Conservation (phyloP, 306 rosid species). For the Aeschynomene evenia region DNA sequence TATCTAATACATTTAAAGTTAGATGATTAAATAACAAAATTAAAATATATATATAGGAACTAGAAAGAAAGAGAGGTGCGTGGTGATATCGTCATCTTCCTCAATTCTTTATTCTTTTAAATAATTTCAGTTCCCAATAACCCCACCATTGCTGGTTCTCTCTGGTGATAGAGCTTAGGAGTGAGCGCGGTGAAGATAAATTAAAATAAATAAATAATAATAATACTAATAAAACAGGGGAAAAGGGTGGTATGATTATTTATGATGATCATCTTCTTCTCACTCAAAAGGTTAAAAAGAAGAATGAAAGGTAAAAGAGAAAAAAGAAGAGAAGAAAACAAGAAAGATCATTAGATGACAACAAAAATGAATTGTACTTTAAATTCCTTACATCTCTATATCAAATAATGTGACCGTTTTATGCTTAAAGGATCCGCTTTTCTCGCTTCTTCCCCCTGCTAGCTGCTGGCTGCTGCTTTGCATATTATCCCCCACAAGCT, state of each 20-base stretch:
- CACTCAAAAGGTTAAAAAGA: constrained; percentile 18
- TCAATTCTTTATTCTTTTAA: constrained; percentile 39
- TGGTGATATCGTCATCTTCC: constrained; percentile 50
- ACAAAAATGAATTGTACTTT: constrained; percentile 44
- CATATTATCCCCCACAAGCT: constrained; percentile 26
- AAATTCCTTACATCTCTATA: constrained; percentile 54
- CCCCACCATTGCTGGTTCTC: constrained; percentile 38
- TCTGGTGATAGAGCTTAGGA: constrained; percentile 58
- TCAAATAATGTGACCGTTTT: constrained; percentile 49
- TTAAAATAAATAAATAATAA: not conserved
- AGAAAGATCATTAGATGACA: constrained; percentile 1
- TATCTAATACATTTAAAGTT: too few species aligned
- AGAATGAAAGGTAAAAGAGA: not conserved
- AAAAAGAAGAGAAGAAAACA: not conserved
- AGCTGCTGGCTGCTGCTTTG: too few species aligned
- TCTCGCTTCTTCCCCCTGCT: constrained; percentile 57
- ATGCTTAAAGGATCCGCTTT: constrained; percentile 75
- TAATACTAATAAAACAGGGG: not conserved
- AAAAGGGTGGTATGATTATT: too few species aligned
- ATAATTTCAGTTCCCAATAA: constrained; percentile 55
- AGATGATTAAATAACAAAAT: too few species aligned
- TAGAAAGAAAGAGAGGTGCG: constrained; percentile 24
- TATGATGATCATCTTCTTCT: not conserved
- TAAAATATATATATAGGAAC: not conserved
- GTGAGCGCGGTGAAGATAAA: constrained; percentile 60